A percentile compares a stretch with the other conserved stretches of the same genome.
Conservation (phyloP, 495 filamentous ascomycete genomes). For the Podospora didyma region DNA sequence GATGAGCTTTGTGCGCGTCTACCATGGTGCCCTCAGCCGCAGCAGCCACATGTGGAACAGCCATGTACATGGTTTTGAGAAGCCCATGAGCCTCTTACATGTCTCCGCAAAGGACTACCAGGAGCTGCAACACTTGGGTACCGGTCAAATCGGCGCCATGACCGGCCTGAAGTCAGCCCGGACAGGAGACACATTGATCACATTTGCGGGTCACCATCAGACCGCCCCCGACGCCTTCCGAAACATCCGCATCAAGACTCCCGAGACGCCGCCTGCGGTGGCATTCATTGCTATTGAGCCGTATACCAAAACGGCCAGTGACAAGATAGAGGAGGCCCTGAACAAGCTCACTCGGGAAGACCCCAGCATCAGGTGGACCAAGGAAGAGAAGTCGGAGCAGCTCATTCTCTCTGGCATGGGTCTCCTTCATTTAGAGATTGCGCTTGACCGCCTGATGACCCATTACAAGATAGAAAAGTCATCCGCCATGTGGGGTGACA, state of each 20-base stretch:
- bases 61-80: constrained; percentile 75
- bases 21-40: constrained; percentile 74
- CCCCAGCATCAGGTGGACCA: constrained; percentile 79
- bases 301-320: constrained; percentile 70
- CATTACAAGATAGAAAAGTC: constrained; percentile 76
- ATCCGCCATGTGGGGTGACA: constrained; percentile 76
- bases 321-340: constrained; percentile 70
- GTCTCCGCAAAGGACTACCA: constrained; percentile 90
- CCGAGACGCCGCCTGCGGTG: constrained; percentile 86
- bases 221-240: constrained; percentile 59
- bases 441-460: constrained; percentile 77
- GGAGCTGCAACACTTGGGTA: constrained; percentile 72
- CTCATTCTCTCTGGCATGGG: constrained; percentile 96
- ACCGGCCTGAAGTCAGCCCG: constrained; percentile 83
- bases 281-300: constrained; percentile 95
- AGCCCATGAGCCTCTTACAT: constrained; percentile 74
- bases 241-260: constrained; percentile 79
- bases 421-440: constrained; percentile 95
- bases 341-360: constrained; percentile 82
- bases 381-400: constrained; percentile 88
- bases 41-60: constrained; percentile 82
- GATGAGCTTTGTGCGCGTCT: constrained; percentile 88
- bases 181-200: constrained; percentile 88
- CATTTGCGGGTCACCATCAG: constrained; percentile 52
- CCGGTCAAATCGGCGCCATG: constrained; percentile 96